Conservation (phyloP, 192 early-diverging fungal genomes). For the Coemansia sp. region DNA sequence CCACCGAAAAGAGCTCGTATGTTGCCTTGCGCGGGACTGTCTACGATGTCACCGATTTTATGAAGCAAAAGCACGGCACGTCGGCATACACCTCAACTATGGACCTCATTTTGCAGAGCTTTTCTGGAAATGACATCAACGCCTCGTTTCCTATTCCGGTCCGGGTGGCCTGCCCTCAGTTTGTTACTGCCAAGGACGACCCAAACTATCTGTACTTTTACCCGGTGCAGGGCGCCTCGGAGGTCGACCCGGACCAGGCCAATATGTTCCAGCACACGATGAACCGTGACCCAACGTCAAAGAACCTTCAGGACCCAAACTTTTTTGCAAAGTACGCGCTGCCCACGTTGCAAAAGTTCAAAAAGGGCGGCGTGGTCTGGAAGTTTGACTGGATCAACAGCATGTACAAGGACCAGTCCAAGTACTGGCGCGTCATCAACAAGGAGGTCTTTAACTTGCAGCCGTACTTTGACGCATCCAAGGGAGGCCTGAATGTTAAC, state of each 20-base stretch:
- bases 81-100: constrained; percentile 16
- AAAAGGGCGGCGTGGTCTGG: constrained; percentile 64
- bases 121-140: constrained; percentile 54
- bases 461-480: constrained; percentile 52
- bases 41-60: constrained; percentile 62
- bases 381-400: constrained; percentile 56
- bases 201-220: constrained; percentile 36
- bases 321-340: constrained; percentile 32
- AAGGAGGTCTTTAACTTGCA: constrained; percentile 65
- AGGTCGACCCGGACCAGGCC: constrained; percentile 29
- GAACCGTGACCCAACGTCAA: constrained; percentile 28
- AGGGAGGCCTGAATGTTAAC: constrained; percentile 30
- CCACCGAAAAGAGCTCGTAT: constrained; percentile 50
- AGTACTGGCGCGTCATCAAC: constrained; percentile 63
- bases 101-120: constrained; percentile 44
- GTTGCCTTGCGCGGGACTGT: constrained; percentile 72
- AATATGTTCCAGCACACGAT: constrained; percentile 38
- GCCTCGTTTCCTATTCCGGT: constrained; percentile 62
- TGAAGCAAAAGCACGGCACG: constrained; percentile 57
- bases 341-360: constrained; percentile 35
- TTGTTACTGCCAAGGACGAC: constrained; percentile 34
- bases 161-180: constrained; percentile 55
- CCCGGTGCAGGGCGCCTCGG: constrained; percentile 3
- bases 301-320: constrained; percentile 32
- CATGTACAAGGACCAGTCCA: constrained; percentile 51